phyloP scores from a whole-genome alignment of 495 filamentous ascomycete genomes.

The Neurospora africana region DNA sequence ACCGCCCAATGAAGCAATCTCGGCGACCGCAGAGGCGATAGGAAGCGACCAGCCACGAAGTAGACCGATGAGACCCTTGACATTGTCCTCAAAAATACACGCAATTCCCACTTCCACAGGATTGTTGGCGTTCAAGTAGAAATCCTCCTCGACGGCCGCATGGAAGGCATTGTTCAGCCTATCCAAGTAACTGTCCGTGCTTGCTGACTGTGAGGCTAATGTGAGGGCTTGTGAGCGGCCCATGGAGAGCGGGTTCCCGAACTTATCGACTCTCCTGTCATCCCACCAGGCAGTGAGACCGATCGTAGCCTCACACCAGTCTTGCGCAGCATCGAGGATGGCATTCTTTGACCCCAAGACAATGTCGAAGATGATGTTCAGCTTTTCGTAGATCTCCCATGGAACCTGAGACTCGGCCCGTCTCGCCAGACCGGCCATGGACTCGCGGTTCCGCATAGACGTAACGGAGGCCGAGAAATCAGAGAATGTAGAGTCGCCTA shows the following conservation, averaged over 20 bases:
- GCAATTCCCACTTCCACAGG: constrained; percentile 68
- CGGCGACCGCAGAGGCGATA: constrained; percentile 63
- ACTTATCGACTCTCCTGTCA: constrained; percentile 48
- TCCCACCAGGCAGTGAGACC: constrained; percentile 83
- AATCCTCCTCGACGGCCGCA: constrained; percentile 35
- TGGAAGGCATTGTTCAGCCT: constrained; percentile 40
- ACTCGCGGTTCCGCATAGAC: constrained; percentile 20
- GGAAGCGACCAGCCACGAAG: constrained; percentile 69
- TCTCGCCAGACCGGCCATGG: constrained; percentile 47
- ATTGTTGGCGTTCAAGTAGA: constrained; percentile 61
- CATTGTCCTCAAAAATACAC: constrained; percentile 65
- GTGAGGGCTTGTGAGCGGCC: constrained; percentile 34
- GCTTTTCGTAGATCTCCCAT: constrained; percentile 72
- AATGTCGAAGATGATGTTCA: constrained; percentile 64
- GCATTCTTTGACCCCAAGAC: constrained; percentile 59
- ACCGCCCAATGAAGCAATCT: constrained; percentile 61
- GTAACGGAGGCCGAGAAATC: constrained; percentile 15
- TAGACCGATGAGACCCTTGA: constrained; percentile 61
- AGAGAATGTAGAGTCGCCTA: constrained; percentile 27
- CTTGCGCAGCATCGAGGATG: constrained; percentile 58
- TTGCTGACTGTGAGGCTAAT: constrained; percentile 13
- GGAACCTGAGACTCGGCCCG: constrained; percentile 75
- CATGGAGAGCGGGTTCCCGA: constrained; percentile 17
- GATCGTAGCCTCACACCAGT: constrained; percentile 81
- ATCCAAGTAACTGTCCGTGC: constrained; percentile 33